Evolutionary conservation across 768 basidiomycete species (phyloP), one percentile per base, ranked within the genome.

Genomic region (Termitomyces sp.): DNA sequence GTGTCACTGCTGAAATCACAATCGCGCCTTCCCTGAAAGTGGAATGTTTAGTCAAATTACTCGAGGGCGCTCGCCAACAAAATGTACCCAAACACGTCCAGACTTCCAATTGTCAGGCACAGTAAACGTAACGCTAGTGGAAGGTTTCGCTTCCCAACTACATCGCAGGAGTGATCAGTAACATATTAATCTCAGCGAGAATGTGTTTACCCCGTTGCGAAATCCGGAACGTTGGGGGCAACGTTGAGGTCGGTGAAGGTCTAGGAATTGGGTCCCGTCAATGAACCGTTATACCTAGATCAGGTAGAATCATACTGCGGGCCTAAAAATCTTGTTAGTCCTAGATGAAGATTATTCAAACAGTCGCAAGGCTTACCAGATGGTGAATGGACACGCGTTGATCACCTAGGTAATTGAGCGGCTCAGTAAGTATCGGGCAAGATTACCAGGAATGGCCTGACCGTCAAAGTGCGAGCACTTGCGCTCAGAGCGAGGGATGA

Each of bases 81-180:
- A 17, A 1, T 55, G 6, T 57, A 77, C 79, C 82, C 81, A 83
- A 54, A 83, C 85, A 51, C 86, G 77, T n/a, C 84, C 86, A 1
- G 85, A 70, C 51, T 73, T 79, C 85, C 86, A 88, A 64, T 80
- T 75, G 59, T 83, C 76, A 11, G 84, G 85, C 25, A 88, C 83
- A 8, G 48, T 49, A 49, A 49, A 49, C 21, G 34, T 35, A 14
- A 49, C 47, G 21, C 47, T 35, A 25, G 34, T 49, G 34, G 7
- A 23, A 3, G 47, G 32, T 17, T 23, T 14, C 14, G 47, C 47
- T 35, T 49, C 47, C 47, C 47, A 49, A 8, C 47, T 49, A 32
- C 34, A 30, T 17, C 7, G 21, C 5, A 23, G 12, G 5, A 17
- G 9, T 21, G 2, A 23, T 35, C 14, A 25, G 21, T 1, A 2